Conservation (phyloP, 345 rosid species). For the Erucastrum elatum region DNA sequence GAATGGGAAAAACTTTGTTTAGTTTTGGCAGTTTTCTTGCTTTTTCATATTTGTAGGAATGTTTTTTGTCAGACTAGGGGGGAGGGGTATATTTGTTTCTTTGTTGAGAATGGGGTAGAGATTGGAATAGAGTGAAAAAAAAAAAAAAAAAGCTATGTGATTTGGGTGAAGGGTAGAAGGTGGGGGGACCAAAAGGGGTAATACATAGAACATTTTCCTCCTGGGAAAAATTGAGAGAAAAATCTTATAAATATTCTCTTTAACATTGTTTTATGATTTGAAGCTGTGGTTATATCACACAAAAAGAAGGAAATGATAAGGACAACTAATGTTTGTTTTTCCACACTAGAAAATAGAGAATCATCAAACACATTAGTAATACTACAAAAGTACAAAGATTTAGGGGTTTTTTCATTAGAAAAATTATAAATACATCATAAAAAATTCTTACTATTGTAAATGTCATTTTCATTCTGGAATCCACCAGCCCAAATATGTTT, state of each 20-base stretch:
- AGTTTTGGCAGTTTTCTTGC: neutral
- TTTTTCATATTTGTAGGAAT: slow-evolving; percentile 23
- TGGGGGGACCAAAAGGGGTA: slow-evolving; percentile 2
- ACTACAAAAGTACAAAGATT: no score
- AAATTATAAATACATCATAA: neutral
- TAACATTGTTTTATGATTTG: no score
- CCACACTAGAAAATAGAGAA: no score
- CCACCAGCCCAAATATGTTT: neutral
- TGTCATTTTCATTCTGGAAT: neutral
- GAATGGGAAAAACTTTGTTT: neutral
- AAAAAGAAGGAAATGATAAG: no score
- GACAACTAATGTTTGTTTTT: no score
- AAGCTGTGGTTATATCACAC: no score
- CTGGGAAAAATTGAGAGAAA: neutral
- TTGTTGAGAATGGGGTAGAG: slow-evolving; percentile 25
- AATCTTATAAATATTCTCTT: neutral
- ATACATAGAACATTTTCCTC: slow-evolving; percentile 27
- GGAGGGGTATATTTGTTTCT: slow-evolving; percentile 10
- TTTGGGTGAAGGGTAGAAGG: no score
- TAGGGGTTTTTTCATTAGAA: neutral
- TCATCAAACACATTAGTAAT: no score
- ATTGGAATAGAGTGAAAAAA: slow-evolving; percentile 11
- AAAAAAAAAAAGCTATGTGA: no score
- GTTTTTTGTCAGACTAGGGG: slow-evolving; percentile 31
- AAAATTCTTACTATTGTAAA: neutral